Conservation (phyloP, 2,329 filamentous ascomycete genomes). For the Coleophoma cylindrospora region DNA sequence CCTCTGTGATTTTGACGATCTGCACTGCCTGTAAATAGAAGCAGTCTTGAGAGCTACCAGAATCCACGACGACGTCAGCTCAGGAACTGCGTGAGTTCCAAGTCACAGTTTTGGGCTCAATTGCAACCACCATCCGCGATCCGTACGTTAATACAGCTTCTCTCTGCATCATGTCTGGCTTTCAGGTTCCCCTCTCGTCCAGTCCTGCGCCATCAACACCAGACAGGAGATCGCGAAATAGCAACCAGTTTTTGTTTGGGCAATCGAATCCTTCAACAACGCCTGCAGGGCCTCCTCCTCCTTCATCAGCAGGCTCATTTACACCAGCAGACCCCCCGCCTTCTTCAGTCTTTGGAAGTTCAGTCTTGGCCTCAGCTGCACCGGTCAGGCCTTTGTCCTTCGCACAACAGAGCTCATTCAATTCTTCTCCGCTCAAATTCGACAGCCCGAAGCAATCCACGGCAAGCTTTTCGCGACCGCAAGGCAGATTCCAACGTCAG, state of each 20-base stretch:
- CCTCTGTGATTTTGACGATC: too few relatives aligned
- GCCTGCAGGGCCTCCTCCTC: slow-evolving; percentile 46
- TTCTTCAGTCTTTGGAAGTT: slow-evolving; percentile 44
- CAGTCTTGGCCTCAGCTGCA: slow-evolving; percentile 32
- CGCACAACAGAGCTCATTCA: slow-evolving; percentile 23
- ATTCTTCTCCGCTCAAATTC: slow-evolving; percentile 9
- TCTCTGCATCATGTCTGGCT: slow-evolving; percentile 14
- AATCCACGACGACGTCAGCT: too few relatives aligned
- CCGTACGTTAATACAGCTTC: background rate
- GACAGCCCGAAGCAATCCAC: slow-evolving; percentile 15
- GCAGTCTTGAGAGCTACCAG: too few relatives aligned
- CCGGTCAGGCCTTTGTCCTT: slow-evolving; percentile 27
- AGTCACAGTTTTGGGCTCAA: too few relatives aligned
- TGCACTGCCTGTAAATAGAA: too few relatives aligned
- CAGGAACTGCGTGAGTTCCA: too few relatives aligned
- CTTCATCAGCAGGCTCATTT: slow-evolving; percentile 45
- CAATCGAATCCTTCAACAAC: slow-evolving; percentile 44
- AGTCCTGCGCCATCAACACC: slow-evolving; percentile 30
- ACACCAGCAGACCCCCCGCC: slow-evolving; percentile 50
- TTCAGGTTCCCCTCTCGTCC: slow-evolving; percentile 22
- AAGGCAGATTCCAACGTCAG: slow-evolving; percentile 27
- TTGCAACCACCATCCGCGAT: too few relatives aligned
- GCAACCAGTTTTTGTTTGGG: slow-evolving; percentile 19
- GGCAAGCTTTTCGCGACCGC: slow-evolving; percentile 13
- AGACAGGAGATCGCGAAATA: slow-evolving; percentile 22